phyloP scores from a whole-genome alignment of 345 rosid species.

The Raphanus sativus region DNA sequence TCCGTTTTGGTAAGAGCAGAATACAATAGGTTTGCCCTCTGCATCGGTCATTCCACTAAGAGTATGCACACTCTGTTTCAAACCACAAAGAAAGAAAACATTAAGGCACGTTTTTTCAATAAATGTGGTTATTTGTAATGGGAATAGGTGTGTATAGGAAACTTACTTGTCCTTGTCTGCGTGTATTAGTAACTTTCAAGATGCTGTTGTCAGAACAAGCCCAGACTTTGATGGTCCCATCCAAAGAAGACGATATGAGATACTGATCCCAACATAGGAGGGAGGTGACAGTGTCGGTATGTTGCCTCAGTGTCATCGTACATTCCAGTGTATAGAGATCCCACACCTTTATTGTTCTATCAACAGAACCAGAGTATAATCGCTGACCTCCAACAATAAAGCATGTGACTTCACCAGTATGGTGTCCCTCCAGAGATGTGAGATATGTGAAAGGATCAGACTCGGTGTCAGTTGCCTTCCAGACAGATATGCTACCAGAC shows the following conservation, averaged over 20 bases:
- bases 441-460: constrained; percentile 42
- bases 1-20: constrained; percentile 46
- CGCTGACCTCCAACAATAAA: constrained; percentile 38
- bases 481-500: constrained; percentile 53
- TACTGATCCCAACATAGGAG: constrained; percentile 59
- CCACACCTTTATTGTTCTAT: constrained; percentile 62
- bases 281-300: constrained; percentile 51
- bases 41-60: constrained; percentile 46
- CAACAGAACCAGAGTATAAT: constrained; percentile 54
- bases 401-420: constrained; percentile 36
- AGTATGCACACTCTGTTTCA: constrained; percentile 43
- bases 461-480: constrained; percentile 44
- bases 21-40: constrained; percentile 46
- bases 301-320: constrained; percentile 45
- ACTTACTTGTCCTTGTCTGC: constrained; percentile 39
- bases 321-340: constrained; percentile 46
- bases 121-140: neutral
- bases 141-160: neutral
- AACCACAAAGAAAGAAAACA: neutral
- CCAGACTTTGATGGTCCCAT: constrained; percentile 59
- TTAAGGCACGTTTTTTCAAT: neutral
- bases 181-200: constrained; percentile 38
- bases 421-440: constrained; percentile 45
- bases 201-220: constrained; percentile 25
- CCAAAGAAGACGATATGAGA: constrained; percentile 59